Percentiles rank a stretch among this genome's conserved stretches.
These are phyloP conservation scores for Linnemannia exigua DNA, from an alignment of 192 early-diverging fungal genomes.

Conservation along the genomic window DNA sequence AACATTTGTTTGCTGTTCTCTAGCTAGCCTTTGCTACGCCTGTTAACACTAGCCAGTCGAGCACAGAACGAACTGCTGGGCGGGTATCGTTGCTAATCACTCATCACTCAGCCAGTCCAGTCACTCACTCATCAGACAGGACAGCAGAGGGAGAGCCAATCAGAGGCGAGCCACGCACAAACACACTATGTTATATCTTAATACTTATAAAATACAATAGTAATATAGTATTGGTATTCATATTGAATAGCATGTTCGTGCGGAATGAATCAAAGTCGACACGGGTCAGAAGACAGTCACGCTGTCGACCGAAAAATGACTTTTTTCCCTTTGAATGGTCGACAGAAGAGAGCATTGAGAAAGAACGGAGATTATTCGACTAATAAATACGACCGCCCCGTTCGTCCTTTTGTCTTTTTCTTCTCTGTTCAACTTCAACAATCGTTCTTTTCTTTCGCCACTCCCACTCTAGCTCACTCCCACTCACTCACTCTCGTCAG, in stretches of 20 bases:
- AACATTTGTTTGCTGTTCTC: no score
- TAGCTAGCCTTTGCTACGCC: no score
- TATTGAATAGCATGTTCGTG: background rate
- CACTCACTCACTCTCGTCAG: background rate
- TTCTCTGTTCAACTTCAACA: background rate
- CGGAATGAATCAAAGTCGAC: constrained; percentile 37
- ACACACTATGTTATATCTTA: no score
- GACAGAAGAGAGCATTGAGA: background rate
- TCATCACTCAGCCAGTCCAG: no score
- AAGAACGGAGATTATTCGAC: background rate
- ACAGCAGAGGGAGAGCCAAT: background rate
- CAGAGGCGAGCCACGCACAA: background rate
- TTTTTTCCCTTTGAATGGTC: background rate
- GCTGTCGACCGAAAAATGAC: background rate
- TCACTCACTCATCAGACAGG: background rate
- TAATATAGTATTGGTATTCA: constrained; percentile 3
- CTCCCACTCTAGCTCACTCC: background rate
- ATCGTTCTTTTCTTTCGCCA: background rate
- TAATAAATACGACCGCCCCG: background rate
- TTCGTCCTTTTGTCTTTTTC: background rate
- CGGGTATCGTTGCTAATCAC: no score
- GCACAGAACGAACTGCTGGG: no score
- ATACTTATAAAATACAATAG: background rate
- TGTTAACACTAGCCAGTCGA: no score
- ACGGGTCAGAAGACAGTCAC: constrained; percentile 15